Base-by-base conservation (phyloP, 495 filamentous ascomycete species). In the Daldinia caldariorum region DNA sequence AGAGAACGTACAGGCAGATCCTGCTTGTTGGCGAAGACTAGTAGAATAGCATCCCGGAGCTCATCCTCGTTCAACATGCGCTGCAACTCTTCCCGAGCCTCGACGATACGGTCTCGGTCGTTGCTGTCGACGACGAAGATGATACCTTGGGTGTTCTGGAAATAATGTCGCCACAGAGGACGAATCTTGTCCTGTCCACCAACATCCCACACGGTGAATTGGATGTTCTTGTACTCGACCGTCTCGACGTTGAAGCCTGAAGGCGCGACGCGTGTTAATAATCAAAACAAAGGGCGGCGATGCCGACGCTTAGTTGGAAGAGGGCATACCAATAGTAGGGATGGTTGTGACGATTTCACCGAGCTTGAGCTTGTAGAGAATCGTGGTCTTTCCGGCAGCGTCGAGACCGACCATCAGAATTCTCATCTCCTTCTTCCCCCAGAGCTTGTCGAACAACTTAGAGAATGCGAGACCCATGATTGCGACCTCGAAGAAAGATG, bases 101-200 rank as follows among this genome's bases (percentile, higher is more conserved):
- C 95, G 79, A 94, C 92, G 71, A 99, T 89, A 96, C 95, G 95
- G 82, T 99, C 95, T 74, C 95, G 94, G 89, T 99, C 95, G 82
- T 99, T 99, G 89, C 93, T 97, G 83, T 99, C 95, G 76, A 99
- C 96, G 69, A 99, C 95, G 88, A 99, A 99, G 85, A 99, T 99
- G 86, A 99, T 98, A 82, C 95, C 95, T 85, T 99, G 95, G 71
- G 95, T 99, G 85, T 99, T 99, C 87, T 99, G 95, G 92, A 97
- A 99, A 83, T 99, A 99, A 86, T 99, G 95, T 85, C 95, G 91
- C 95, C 95, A 99, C 78, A 99, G 85, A 78, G 95, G 95, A 81
- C 95, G 90, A 82, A 99, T 99, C 92, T 99, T 99, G 87, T 99
- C 95, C 87, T 99, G 95, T 79, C 95, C 95, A 87, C 95, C 95